Base-by-base conservation (phyloP, 768 basidiomycete species). In the Hygrophorus pudorinus region DNA sequence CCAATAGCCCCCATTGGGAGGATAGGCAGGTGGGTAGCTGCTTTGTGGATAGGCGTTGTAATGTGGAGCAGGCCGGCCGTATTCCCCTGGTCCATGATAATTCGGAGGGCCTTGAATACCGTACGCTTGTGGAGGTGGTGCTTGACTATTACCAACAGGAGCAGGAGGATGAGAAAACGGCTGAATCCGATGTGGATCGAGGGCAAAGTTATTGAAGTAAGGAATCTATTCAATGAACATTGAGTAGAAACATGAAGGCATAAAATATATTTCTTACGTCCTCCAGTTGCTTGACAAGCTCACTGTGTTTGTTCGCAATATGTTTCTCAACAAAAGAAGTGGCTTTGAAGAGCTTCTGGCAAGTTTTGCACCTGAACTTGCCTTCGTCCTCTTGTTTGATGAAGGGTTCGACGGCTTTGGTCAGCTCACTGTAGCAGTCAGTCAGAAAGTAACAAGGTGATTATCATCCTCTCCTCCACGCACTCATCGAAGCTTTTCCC, bases 321-420 rank as follows among this genome's bases (percentile, higher is more conserved):
- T 99, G 96, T 71, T 98, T 98, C 66, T 94, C 90, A 38, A 98
- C 87, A 64, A 97, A 99, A 18, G 92, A 80, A 28, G 87, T 85
- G 3, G 92, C 96, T 61, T 93, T 93, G 81, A 99, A 99, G 16
- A 98, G 72, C 68, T 99, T 99, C 64, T 81, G 83, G 63, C 96
- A 99, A 21, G 81, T 82, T 69, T 89, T 94, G 69, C 96, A 99
- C 51, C 96, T 75, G 67, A 87, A 98, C 60, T 96, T 98, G 56
- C 84, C 88, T 63, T 94, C 90, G 53, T 97, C 94, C 63, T 98
- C 94, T 59, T 91, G 86, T 65, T 93, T 93, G 61, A 98, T 76
- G 59, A 73, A 74, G 1, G 81, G 81, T 45, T 85, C 85, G 17
- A 83, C 79, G 10, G 81, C 73, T 55, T 82, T 88, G 41, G 78